Base-by-base conservation (phyloP, 1,284 basidiomycete genomes). In the Mycosarcoma mackinlayi region DNA sequence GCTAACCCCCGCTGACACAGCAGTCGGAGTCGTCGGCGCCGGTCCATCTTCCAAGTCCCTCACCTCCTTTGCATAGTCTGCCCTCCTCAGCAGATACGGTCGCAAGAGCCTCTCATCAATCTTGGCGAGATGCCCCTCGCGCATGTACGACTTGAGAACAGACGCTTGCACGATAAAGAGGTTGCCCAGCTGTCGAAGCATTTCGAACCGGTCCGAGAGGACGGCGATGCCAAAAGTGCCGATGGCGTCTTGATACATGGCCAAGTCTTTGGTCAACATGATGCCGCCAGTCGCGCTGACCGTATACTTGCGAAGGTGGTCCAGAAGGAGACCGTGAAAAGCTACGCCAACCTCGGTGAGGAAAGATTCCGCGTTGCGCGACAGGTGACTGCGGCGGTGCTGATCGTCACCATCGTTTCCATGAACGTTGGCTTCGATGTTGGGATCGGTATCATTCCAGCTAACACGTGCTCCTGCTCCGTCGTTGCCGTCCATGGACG, bases 221-320 rank as follows among this genome's bases (percentile, higher is more conserved):
- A 91, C 87, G 1, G 92, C 87, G 38, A 96, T 90, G 28, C 87
- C 87, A 84, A 95, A 98, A 13, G 88, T 88, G 60, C 87, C 85
- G 67, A 97, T 89, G 2, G 89, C 88, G 76, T 98, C 96, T 86
- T 98, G 96, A 80, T 98, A 99, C 39, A 92, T 90, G 73, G 95
- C 96, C 67, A 99, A 88, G 82, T 99, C 96, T 84, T 98, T 98
- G 21, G 95, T 95, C 35, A 99, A 89, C 92, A 98, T 96, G 47
- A 99, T 86, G 5, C 95, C 96, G 44, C 96, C 96, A 0, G 94
- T 93, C 0, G 94, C 94, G 76, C 91, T 97, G 54, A 99, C 93
- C 1, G 93, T 92, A 85, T 95, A 98, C 84, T 93, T 98, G 79
- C 92, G 91, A 56, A 98, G 86, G 81, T 99, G 96, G 47, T 98